Percentiles rank a stretch among this genome's conserved stretches.
Conservation (phyloP, 352 stramenopile genomes). For the Phytophthora litchii region DNA sequence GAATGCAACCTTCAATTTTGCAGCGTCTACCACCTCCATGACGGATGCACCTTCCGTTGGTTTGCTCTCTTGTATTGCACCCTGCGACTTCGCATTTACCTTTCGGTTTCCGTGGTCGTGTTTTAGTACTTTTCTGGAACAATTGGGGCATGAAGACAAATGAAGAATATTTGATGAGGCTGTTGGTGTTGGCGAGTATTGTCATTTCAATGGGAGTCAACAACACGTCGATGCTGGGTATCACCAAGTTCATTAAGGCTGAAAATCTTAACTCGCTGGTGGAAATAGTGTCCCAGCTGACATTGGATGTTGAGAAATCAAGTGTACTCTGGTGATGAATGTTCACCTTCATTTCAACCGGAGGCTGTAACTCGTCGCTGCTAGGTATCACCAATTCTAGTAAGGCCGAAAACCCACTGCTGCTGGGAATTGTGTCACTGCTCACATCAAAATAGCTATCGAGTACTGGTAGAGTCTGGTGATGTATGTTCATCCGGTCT, state of each 20-base stretch:
- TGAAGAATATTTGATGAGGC: conserved; percentile 1
- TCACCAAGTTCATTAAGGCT: conserved; percentile 33
- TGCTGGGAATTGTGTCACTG: neutral
- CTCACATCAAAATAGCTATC: neutral
- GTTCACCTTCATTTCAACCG: conserved; percentile 18
- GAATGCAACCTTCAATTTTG: conserved; percentile 59
- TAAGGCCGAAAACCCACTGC: neutral
- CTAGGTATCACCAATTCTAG: neutral
- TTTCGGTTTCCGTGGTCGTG: conserved; percentile 6
- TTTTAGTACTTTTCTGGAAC: too few species aligned
- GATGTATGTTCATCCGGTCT: neutral
- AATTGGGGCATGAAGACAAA: neutral
- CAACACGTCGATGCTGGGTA: conserved; percentile 11
- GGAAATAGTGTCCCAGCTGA: neutral
- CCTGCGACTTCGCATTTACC: conserved; percentile 54
- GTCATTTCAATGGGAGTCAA: conserved; percentile 7
- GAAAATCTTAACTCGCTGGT: conserved; percentile 13
- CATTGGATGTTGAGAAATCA: conserved; percentile 4
- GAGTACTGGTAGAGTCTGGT: neutral
- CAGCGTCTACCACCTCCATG: conserved; percentile 84
- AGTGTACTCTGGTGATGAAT: conserved; percentile 14
- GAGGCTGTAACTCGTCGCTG: neutral
- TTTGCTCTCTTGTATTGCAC: conserved; percentile 74
- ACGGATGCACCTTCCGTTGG: conserved; percentile 79
- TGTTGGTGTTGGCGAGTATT: conserved; percentile 6